Percentiles rank a stretch among this genome's conserved stretches.
Evolutionary conservation across 148 eudicot genomes (phyloP).

Genomic region (Persicaria tinctoria): DNA sequence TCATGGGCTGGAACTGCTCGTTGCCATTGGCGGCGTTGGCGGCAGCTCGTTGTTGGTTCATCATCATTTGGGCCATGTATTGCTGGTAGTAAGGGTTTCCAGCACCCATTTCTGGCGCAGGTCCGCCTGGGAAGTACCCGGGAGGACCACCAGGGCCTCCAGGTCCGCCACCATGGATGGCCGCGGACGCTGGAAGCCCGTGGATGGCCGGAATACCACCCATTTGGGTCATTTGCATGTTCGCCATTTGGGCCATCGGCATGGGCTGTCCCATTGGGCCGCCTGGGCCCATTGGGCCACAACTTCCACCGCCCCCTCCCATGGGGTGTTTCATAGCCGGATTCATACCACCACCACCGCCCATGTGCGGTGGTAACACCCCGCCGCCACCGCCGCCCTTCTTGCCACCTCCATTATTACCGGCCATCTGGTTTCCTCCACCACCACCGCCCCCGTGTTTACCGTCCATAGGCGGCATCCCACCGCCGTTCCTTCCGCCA

Average conservation of each 20-base stretch:
- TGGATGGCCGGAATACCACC: slow-evolving; percentile 14
- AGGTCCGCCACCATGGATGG: not conserved
- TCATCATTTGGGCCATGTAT: slow-evolving; percentile 14
- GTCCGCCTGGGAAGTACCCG: slow-evolving; percentile 4
- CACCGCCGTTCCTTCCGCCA: slow-evolving; percentile 5
- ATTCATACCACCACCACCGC: not conserved
- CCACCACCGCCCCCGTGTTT: slow-evolving; percentile 3
- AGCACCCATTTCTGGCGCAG: not conserved
- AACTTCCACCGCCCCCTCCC: not conserved
- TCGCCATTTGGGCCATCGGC: slow-evolving; percentile 17
- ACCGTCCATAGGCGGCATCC: slow-evolving; percentile 6
- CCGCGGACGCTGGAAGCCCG: slow-evolving; percentile 1
- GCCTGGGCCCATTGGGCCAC: not conserved
- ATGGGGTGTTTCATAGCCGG: slow-evolving; percentile 9
- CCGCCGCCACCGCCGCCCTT: not conserved
- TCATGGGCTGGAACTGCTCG: not conserved
- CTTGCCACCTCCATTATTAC: not conserved
- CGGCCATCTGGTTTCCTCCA: not conserved
- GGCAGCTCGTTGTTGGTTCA: slow-evolving; percentile 7
- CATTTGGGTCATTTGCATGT: slow-evolving; percentile 14
- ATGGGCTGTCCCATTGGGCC: slow-evolving; percentile 6
- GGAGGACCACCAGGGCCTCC: not conserved
- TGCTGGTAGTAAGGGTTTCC: slow-evolving; percentile 14
- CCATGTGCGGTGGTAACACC: not conserved
- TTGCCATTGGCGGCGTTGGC: not conserved